Evolutionary conservation across 495 filamentous ascomycete species (phyloP).

Genomic region (Diplogelasinospora grovesii): DNA sequence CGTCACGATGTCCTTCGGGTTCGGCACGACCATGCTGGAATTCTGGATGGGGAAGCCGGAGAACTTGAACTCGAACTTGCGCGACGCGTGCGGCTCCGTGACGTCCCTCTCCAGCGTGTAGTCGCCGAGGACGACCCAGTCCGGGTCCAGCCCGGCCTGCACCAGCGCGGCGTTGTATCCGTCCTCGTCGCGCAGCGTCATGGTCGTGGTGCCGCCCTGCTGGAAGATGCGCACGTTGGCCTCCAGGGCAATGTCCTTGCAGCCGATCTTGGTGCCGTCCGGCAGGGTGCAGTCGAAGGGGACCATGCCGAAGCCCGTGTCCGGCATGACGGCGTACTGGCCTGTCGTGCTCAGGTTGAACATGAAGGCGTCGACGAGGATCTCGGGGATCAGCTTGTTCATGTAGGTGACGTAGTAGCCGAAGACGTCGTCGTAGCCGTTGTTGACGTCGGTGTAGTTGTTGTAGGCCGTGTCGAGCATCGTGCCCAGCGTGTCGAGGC

Average conservation of each 20-base stretch:
- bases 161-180: not conserved
- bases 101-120: not conserved
- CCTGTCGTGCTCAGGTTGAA: not conserved
- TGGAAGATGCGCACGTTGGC: too few relatives aligned
- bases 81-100: not conserved
- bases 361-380: not conserved
- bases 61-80: too few relatives aligned
- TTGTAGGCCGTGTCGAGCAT: not conserved
- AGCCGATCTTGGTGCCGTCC: not conserved
- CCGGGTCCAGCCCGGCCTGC: not conserved
- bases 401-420: not conserved
- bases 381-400: not conserved
- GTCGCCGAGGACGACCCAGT: not conserved
- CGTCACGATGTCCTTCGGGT: constrained; percentile 16
- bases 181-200: not conserved
- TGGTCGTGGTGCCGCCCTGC: not conserved
- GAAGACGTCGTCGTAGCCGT: constrained; percentile 1
- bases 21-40: constrained; percentile 3
- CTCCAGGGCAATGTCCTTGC: not conserved
- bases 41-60: constrained; percentile 6
- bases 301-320: too few relatives aligned
- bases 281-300: not conserved
- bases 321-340: too few relatives aligned
- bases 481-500: not conserved
- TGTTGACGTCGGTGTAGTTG: not conserved